Evolutionary conservation across 2,329 filamentous ascomycete genomes (phyloP), one percentile per base, ranked within the genome.

Genomic region (Knoxdaviesia proteae): DNA sequence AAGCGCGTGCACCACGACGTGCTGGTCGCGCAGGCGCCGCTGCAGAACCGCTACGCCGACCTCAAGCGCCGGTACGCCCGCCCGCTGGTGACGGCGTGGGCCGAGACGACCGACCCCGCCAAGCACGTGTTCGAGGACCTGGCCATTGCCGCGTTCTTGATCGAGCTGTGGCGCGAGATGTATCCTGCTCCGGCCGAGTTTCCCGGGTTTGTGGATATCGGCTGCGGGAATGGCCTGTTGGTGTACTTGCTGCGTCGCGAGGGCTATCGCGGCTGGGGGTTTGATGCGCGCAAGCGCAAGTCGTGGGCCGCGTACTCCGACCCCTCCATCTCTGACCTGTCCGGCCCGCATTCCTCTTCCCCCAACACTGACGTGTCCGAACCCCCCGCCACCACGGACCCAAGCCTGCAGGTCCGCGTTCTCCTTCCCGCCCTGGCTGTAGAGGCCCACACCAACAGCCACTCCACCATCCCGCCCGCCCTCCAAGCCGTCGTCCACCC

Each of bases 61-160:
- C 68, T 98, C 6, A 96, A 96, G 60, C 64, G 72, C 42, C 80
- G 72, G 50, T 86, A 96, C 55, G 84, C 84, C 1, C 69, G 72
- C 20, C 53, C 59, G 1, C 62, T 98, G 8, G 78, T 86, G 9
- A 59, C 71, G n/a, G 62, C 60, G 1, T 98, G 88, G 90, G 77
- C 76, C 9, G 90, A 96, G 61, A 70, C 71, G 42, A 96, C 87
- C 0, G 86, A 93, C 54, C 83, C 87, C 0, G 65, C 66, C 10
- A 98, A 96, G 57, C 87, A 96, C 54, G 84, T 96, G 3, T 96
- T 94, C 58, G 90, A 98, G 56, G 88, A 96, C 54, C 62, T 98
- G 20, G 72, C 76, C 4, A 94, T 98, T 47, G 82, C 88, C 0
- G 82, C 88, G 0, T 98, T 94, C 52, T 63, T 96, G 42, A 83